Percentiles rank a stretch among this genome's conserved stretches.
These are phyloP conservation scores for Tulasnella sp. DNA, from an alignment of 768 basidiomycete genomes.

Conservation along the genomic window DNA sequence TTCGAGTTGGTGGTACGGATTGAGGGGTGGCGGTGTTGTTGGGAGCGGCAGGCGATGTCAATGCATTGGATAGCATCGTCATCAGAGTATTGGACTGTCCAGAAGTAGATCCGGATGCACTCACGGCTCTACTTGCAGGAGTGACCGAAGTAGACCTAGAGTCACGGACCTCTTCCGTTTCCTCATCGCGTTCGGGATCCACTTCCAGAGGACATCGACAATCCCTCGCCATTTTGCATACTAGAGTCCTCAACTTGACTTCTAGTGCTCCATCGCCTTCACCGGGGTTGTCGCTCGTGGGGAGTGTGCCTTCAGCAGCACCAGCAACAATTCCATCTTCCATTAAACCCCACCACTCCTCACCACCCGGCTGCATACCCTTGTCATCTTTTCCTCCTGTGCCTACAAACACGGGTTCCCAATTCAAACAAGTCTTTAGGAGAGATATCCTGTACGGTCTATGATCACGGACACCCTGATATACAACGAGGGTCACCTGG, in stretches of 20 bases:
- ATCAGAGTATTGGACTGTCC: background rate
- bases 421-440: slow-evolving; percentile 8
- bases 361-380: no score
- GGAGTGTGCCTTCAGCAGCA: slow-evolving; percentile 15
- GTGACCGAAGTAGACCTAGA: background rate
- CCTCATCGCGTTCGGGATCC: background rate
- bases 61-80: background rate
- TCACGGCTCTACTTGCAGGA: background rate
- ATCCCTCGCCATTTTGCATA: background rate
- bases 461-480: slow-evolving; percentile 16
- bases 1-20: no score
- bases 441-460: slow-evolving; percentile 9
- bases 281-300: background rate
- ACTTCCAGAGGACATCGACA: background rate
- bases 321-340: slow-evolving; percentile 16
- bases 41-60: background rate
- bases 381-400: no score
- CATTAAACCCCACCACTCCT: slow-evolving; percentile 2
- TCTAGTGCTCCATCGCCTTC: background rate
- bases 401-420: no score
- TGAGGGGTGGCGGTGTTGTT: background rate
- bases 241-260: background rate
- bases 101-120: background rate
- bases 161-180: background rate
- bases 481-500: background rate